A percentile compares a stretch with the other conserved stretches of the same genome.
phyloP scores from a whole-genome alignment of 345 rosid genomes.

The Hirschfeldia incana region DNA sequence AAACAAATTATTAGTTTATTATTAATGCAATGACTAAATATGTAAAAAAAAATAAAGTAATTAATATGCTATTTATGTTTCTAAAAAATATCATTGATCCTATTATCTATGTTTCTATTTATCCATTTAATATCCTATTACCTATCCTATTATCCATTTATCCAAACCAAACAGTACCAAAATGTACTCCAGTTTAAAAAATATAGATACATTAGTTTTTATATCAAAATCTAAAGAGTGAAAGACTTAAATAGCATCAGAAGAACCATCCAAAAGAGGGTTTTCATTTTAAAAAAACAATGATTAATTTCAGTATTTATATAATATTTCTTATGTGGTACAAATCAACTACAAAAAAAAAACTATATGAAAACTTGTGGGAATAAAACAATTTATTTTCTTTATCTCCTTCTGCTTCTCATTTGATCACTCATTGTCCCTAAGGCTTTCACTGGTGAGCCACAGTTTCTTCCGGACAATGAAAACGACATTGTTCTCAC shows the following conservation, averaged over 20 bases:
- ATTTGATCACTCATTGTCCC: slow-evolving; percentile 51
- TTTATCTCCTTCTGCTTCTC: slow-evolving; percentile 1
- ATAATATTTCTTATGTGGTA: slow-evolving; percentile 5
- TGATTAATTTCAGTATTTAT: slow-evolving; percentile 21
- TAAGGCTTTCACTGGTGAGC: slow-evolving; percentile 79
- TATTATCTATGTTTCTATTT: no score
- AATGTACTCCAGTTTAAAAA: no score
- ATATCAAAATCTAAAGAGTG: not conserved
- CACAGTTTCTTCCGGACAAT: slow-evolving; percentile 77
- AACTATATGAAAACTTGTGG: slow-evolving; percentile 31
- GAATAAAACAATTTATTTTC: slow-evolving; percentile 20
- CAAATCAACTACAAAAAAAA: slow-evolving; percentile 31
- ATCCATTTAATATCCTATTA: no score
- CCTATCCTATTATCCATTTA: no score
- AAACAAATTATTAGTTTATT: no score
- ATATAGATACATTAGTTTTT: not conserved
- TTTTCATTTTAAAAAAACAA: not conserved
- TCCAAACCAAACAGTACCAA: no score
- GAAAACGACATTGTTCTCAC: slow-evolving; percentile 44
- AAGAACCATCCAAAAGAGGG: not conserved
- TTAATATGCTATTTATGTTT: no score
- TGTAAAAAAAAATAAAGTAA: no score
- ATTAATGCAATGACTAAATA: no score
- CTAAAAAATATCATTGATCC: no score
- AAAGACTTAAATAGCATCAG: not conserved